These are phyloP conservation scores for Aspergillus conjunctus DNA, from an alignment of 495 filamentous ascomycete genomes.

Conservation along the genomic window DNA sequence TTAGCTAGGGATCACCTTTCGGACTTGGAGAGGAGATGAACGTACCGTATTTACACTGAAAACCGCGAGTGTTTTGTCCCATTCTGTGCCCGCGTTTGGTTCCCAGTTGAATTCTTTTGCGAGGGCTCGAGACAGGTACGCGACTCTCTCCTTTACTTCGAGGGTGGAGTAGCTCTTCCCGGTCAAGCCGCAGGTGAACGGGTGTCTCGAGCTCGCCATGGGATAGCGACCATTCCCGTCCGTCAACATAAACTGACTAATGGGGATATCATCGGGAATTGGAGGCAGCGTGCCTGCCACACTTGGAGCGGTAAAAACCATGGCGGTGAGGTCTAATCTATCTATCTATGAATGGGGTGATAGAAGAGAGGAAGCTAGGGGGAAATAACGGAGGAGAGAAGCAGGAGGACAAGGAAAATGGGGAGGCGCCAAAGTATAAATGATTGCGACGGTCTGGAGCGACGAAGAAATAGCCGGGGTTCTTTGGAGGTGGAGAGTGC, in stretches of 20 bases:
- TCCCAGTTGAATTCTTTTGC: constrained; percentile 74
- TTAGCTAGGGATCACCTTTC: not conserved
- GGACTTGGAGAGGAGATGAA: not conserved
- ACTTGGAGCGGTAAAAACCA: constrained; percentile 78
- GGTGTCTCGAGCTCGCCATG: constrained; percentile 63
- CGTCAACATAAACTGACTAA: constrained; percentile 78
- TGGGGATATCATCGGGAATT: constrained; percentile 72
- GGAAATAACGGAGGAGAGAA: not conserved
- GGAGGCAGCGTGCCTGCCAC: constrained; percentile 70
- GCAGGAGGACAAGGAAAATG: not conserved
- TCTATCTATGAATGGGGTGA: not conserved
- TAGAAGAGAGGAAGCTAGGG: not conserved
- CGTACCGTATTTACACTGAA: constrained; percentile 82
- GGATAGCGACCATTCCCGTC: constrained; percentile 71
- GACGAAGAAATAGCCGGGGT: constrained; percentile 5
- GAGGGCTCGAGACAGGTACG: constrained; percentile 69
- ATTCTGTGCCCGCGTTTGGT: constrained; percentile 74
- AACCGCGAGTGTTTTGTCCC: constrained; percentile 80
- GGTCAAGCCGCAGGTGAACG: constrained; percentile 80
- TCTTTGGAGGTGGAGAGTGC: not conserved
- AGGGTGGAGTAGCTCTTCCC: constrained; percentile 69
- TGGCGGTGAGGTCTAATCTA: constrained; percentile 31
- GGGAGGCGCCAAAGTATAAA: not conserved
- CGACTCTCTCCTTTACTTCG: constrained; percentile 67
- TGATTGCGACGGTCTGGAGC: too few species aligned